Conservation (phyloP, 345 rosid genomes). For the Aurinia saxatilis region DNA sequence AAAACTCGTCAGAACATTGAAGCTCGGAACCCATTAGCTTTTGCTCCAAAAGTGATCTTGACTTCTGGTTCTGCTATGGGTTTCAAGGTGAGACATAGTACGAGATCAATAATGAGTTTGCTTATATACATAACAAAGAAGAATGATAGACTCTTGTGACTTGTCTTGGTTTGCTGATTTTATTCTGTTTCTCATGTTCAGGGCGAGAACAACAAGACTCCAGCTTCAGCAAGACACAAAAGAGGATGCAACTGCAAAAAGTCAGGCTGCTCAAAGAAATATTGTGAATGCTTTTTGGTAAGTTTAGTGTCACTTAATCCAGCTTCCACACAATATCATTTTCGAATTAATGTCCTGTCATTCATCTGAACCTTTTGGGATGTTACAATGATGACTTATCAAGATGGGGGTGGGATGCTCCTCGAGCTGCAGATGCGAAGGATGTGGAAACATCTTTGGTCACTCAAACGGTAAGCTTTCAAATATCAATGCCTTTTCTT, state of each 20-base stretch:
- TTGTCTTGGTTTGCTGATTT: constrained; percentile 1
- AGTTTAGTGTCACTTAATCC: constrained; percentile 8
- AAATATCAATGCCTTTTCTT: not conserved
- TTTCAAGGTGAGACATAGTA: constrained; percentile 34
- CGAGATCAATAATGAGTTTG: not conserved
- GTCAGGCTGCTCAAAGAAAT: constrained; percentile 70
- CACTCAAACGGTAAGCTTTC: constrained; percentile 40
- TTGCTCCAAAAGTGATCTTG: constrained; percentile 72
- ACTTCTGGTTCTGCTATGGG: constrained; percentile 26
- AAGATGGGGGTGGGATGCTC: constrained; percentile 78
- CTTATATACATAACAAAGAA: not conserved
- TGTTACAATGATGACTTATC: constrained; percentile 7
- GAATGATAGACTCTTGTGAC: not conserved
- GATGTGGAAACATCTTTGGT: constrained; percentile 50
- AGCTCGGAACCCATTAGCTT: constrained; percentile 71
- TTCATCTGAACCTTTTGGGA: constrained; percentile 17
- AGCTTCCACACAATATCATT: too few species aligned
- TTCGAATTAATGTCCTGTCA: not conserved
- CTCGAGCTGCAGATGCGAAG: constrained; percentile 56
- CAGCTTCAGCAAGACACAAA: constrained; percentile 68
- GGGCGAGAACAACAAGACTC: constrained; percentile 57
- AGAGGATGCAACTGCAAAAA: constrained; percentile 82
- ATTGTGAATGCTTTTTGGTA: constrained; percentile 81
- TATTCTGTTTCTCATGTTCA: constrained; percentile 10
- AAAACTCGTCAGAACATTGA: constrained; percentile 50